Conservation (phyloP, 805 yeast genomes). For the Yarrowia sp. region DNA sequence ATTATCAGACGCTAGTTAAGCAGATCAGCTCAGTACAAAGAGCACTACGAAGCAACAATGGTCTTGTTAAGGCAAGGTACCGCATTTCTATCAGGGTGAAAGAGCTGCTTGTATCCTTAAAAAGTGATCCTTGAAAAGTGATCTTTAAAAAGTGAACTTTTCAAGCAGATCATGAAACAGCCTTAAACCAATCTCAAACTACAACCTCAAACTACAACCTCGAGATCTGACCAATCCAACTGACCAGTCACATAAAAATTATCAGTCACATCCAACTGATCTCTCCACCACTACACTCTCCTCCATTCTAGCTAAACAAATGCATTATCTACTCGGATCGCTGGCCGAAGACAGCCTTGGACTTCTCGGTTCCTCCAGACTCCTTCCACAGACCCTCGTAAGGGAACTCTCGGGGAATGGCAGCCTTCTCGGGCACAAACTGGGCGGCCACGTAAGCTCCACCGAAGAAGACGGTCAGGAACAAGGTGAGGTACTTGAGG, state of each 20-base stretch:
- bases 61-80: no score
- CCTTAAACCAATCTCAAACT: no score
- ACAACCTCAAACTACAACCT: no score
- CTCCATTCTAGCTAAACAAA: constrained; percentile 1
- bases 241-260: no score
- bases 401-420: constrained; percentile 74
- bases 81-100: no score
- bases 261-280: no score
- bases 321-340: constrained; percentile 29
- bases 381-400: constrained; percentile 71
- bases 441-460: constrained; percentile 49
- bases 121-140: no score
- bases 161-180: no score
- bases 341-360: constrained; percentile 38
- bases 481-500: constrained; percentile 51
- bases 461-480: constrained; percentile 50
- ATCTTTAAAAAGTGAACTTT: no score
- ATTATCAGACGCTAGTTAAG: background rate
- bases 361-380: constrained; percentile 55
- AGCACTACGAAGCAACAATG: no score
- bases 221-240: no score
- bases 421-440: constrained; percentile 64
- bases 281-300: background rate
- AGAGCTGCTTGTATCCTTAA: no score
- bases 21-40: background rate